These are phyloP conservation scores for Aschersonia sp. DNA, from an alignment of 2,329 filamentous ascomycete species.

Conservation along the genomic window DNA sequence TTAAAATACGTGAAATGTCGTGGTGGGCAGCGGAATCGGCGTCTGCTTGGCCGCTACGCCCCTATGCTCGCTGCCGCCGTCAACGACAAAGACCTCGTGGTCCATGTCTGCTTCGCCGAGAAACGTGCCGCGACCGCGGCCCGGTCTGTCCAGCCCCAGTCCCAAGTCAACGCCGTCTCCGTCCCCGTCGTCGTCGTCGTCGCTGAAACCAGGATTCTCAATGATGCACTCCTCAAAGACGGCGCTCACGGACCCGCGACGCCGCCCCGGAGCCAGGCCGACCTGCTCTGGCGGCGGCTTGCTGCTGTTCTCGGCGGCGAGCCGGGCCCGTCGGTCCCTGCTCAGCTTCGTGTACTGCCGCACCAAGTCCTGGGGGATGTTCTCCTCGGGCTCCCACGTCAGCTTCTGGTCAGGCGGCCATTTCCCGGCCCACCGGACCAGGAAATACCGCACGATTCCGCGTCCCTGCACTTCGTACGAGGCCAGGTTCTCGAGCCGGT, in stretches of 20 bases:
- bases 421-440: constrained; percentile 40
- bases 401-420: constrained; percentile 42
- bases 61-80: not conserved
- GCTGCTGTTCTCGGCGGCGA: not conserved
- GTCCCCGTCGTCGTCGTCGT: not conserved
- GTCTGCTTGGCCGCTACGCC: not conserved
- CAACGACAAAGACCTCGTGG: not conserved
- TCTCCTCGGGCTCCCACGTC: constrained; percentile 41
- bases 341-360: constrained; percentile 21
- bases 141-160: not conserved
- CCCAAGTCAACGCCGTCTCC: no score
- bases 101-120: not conserved
- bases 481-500: constrained; percentile 27
- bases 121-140: not conserved
- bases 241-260: not conserved
- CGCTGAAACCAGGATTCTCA: not conserved
- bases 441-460: constrained; percentile 27
- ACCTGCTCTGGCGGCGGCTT: not conserved
- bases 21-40: not conserved
- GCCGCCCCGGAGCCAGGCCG: not conserved
- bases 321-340: constrained; percentile 10
- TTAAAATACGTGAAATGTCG: not conserved
- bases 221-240: not conserved
- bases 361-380: constrained; percentile 28
- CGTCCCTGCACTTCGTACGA: constrained; percentile 20